Conservation (phyloP, 306 rosid species). For the Lathyrus tuberosus region DNA sequence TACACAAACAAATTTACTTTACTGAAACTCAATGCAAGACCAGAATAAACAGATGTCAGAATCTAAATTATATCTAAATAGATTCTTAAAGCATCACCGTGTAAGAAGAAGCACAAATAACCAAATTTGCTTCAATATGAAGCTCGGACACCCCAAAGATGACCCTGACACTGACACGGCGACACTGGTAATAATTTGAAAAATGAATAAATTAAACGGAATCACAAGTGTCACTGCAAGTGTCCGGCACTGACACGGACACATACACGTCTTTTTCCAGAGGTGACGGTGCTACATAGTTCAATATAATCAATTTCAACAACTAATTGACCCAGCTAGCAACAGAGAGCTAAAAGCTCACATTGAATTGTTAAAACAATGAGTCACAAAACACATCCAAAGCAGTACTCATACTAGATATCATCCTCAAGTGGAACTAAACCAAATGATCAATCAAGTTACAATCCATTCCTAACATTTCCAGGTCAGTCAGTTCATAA, state of each 20-base stretch:
- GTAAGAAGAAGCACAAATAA: constrained; percentile 10
- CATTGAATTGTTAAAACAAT: neutral
- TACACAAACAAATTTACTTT: neutral
- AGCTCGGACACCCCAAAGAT: no score
- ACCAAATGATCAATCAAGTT: constrained; percentile 8
- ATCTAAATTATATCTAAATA: constrained; percentile 21
- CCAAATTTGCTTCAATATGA: neutral
- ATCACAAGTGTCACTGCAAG: no score
- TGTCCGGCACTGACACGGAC: no score
- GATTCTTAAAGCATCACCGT: neutral
- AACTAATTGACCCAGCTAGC: constrained; percentile 2
- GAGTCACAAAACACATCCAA: neutral
- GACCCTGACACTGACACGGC: no score
- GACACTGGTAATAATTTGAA: no score
- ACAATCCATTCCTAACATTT: constrained; percentile 23
- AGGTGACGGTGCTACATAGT: no score
- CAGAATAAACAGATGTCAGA: neutral
- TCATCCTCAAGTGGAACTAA: neutral
- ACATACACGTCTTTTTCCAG: no score
- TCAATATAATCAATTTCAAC: constrained; percentile 19
- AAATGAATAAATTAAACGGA: no score
- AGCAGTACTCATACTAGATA: neutral
- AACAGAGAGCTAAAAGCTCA: neutral
- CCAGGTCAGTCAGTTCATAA: neutral
- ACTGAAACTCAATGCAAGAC: neutral